Evolutionary conservation across 306 rosid species (phyloP).

Genomic region (Cucumis cinereus): DNA sequence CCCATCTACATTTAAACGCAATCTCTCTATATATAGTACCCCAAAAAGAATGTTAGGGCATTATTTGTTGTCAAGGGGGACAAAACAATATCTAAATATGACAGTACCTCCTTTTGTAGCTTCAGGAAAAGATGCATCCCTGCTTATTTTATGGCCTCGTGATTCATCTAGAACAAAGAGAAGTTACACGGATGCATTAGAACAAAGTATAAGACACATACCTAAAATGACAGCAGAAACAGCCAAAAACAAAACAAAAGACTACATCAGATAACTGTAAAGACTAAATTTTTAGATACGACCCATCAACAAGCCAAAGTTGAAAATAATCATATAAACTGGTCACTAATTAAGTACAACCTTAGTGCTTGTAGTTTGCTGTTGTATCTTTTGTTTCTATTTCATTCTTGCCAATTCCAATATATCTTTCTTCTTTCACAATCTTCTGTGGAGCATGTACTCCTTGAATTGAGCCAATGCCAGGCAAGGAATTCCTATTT

Average conservation of each 20-base stretch:
- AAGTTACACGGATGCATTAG: neutral
- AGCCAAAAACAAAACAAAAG: neutral
- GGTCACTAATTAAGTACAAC: constrained; percentile 18
- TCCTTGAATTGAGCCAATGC: constrained; percentile 48
- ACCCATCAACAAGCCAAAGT: neutral
- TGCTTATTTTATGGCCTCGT: constrained; percentile 43
- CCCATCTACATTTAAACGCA: constrained; percentile 63
- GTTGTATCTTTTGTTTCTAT: constrained; percentile 23
- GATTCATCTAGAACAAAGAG: constrained; percentile 40
- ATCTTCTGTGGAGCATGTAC: constrained; percentile 28
- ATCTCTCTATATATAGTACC: constrained; percentile 45
- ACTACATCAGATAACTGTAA: neutral
- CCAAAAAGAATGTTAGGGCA: neutral
- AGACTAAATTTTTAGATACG: neutral
- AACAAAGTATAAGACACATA: neutral
- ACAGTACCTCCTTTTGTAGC: constrained; percentile 62
- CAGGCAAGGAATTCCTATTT: constrained; percentile 41
- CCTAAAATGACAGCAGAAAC: neutral
- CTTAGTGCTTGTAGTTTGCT: constrained; percentile 24
- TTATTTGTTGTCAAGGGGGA: constrained; percentile 4
- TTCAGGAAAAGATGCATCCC: constrained; percentile 49
- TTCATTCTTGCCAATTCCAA: constrained; percentile 33
- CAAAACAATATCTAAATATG: constrained; percentile 12
- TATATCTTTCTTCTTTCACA: constrained; percentile 24
- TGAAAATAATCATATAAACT: neutral